phyloP scores from a whole-genome alignment of 2,329 filamentous ascomycete species.

The Lasiodiplodia sp. region DNA sequence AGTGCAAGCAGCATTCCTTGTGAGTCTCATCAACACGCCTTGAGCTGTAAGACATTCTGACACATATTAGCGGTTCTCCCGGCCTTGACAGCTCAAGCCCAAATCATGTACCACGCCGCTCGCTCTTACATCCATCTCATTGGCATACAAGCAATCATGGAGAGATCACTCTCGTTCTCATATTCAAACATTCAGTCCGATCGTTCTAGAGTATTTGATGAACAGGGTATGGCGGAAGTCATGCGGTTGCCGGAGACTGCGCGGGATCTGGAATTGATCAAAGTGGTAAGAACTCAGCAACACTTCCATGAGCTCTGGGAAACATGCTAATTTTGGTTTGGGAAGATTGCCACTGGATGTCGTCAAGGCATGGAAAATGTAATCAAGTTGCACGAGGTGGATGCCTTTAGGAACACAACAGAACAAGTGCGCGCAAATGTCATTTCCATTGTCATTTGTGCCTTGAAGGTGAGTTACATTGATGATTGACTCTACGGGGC shows the following conservation, averaged over 20 bases:
- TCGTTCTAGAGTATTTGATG: not conserved
- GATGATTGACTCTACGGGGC: not conserved
- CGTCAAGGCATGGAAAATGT: slow-evolving; percentile 13
- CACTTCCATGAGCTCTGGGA: too few species aligned
- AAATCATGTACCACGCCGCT: slow-evolving; percentile 18
- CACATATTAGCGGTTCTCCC: not conserved
- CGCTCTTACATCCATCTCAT: slow-evolving; percentile 25
- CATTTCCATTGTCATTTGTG: slow-evolving; percentile 10
- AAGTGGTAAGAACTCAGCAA: slow-evolving; percentile 2
- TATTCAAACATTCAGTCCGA: not conserved
- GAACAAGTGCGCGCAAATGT: slow-evolving; percentile 8
- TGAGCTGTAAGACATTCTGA: not conserved
- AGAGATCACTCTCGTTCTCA: slow-evolving; percentile 18
- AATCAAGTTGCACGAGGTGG: slow-evolving; percentile 3
- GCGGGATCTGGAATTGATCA: slow-evolving; percentile 23
- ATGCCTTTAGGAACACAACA: slow-evolving; percentile 13
- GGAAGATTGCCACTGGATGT: slow-evolving; percentile 13
- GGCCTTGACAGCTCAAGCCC: not conserved
- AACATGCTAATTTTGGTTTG: not conserved
- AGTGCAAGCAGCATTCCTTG: not conserved
- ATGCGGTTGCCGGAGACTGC: slow-evolving; percentile 19
- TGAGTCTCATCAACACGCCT: not conserved
- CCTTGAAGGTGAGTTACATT: slow-evolving; percentile 4
- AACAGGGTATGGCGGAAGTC: not conserved
- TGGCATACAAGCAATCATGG: slow-evolving; percentile 25